Base-by-base conservation (phyloP, 441 rosid genomes). In the Pelargonium australe region DNA sequence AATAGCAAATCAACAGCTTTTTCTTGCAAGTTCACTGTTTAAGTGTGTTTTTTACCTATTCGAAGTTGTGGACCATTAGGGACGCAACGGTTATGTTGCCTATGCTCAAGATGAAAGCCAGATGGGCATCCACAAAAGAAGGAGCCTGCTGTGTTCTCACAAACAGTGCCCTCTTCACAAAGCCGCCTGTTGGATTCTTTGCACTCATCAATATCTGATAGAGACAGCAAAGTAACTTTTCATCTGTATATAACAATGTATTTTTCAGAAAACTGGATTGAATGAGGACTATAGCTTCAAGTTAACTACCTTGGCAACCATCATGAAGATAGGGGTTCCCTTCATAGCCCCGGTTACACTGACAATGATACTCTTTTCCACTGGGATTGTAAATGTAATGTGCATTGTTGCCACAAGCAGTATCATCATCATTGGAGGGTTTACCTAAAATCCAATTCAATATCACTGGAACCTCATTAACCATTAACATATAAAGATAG, bases 251-350 rank as follows among this genome's bases (percentile, higher is more conserved):
- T 28, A 28, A 28, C 34, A 28, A 28, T 28, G 34, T 28, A 28
- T 28, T 41, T 41, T 41, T 2, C 45, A 41, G 45, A 41, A 41
- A 41, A 40, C 11, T 41, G 11, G 9, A 5, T 6, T 41, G 11
- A 41, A 41, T 6, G 3, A 1, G 5, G 45, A 5, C 3, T 6
- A 41, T 41, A 6, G 11, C 11, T 28, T 28, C 2, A 28, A 28
- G 25, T 19, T 45, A 28, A 51, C 37, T 63, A 76, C 73, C 67
- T 64, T 9, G 40, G 66, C 76, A 40, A 34, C 70, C 73, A 45
- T 68, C 41, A 34, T 25, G 25, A 45, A 76, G 70, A 70, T 68
- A 68, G 25, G 79, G 64, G 34, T 72, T 72, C 43, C 76, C 76
- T 0, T 9, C 13, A 11, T 40, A 76, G 2, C 73, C 73, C 3